Conservation (phyloP, 1,284 basidiomycete genomes). For the Boletus mariae region DNA sequence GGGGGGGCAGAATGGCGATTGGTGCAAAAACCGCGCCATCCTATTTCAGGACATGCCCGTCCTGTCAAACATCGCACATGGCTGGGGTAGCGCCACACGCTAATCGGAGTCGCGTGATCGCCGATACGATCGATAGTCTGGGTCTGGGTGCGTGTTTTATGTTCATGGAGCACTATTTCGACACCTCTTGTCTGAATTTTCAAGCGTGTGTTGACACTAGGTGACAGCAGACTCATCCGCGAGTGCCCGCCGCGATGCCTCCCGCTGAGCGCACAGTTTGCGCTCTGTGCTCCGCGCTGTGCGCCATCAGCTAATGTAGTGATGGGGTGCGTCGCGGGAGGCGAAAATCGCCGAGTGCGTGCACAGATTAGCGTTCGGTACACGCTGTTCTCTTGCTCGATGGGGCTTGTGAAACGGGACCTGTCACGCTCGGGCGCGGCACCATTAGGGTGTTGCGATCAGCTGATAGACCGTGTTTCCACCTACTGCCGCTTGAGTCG, state of each 20-base stretch:
- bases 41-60: not conserved
- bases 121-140: too few species aligned
- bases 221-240: not conserved
- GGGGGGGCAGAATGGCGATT: not conserved
- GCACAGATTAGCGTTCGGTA: not conserved
- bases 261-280: not conserved
- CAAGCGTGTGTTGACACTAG: not conserved
- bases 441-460: not conserved
- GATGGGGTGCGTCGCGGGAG: not conserved
- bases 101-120: not conserved
- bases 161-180: not conserved
- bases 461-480: not conserved
- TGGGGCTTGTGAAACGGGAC: slow-evolving; percentile 2
- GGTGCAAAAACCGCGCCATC: not conserved
- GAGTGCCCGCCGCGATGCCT: not conserved
- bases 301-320: not conserved
- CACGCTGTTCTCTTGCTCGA: not conserved
- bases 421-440: slow-evolving; percentile 1
- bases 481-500: not conserved
- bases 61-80: not conserved
- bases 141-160: not conserved
- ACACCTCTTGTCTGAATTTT: not conserved
- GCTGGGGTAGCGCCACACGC: not conserved
- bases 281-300: not conserved
- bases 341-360: too few species aligned